Conservation (phyloP, 345 rosid species). For the Nasturtium officinale region DNA sequence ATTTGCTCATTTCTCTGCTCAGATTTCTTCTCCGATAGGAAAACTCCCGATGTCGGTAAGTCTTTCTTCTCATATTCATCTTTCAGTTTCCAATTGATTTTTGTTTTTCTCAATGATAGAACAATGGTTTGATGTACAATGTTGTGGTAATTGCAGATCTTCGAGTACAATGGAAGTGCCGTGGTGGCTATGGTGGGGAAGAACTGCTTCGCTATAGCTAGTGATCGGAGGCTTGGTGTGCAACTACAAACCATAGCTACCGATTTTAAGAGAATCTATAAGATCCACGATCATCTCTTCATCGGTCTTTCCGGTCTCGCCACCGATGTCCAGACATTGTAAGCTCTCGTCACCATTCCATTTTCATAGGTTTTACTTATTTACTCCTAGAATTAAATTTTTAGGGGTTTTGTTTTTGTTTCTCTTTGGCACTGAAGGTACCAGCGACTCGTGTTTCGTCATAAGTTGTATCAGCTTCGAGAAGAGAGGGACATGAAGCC, state of each 20-base stretch:
- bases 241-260: slow-evolving; percentile 93
- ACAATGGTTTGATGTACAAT: not conserved
- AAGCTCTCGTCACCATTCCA: not conserved
- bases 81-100: slow-evolving; percentile 10
- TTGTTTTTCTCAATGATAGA: not conserved
- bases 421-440: slow-evolving; percentile 55
- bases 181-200: slow-evolving; percentile 96
- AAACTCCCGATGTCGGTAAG: slow-evolving; percentile 58
- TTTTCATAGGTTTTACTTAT: not conserved
- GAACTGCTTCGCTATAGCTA: slow-evolving; percentile 97
- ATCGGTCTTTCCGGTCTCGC: slow-evolving; percentile 93
- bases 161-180: slow-evolving; percentile 97
- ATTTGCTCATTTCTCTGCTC: not conserved
- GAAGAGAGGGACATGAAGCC: slow-evolving; percentile 99
- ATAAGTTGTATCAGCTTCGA: slow-evolving; percentile 81
- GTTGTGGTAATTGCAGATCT: slow-evolving; percentile 59
- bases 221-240: slow-evolving; percentile 88
- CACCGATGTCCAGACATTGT: slow-evolving; percentile 90
- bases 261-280: slow-evolving; percentile 77
- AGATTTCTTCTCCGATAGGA: slow-evolving; percentile 36
- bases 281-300: slow-evolving; percentile 78
- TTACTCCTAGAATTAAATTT: not conserved
- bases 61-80: not conserved
- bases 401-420: slow-evolving; percentile 14
- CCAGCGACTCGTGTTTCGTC: slow-evolving; percentile 87